Evolutionary conservation across 768 basidiomycete genomes (phyloP).

Genomic region (Amanita rubescens): DNA sequence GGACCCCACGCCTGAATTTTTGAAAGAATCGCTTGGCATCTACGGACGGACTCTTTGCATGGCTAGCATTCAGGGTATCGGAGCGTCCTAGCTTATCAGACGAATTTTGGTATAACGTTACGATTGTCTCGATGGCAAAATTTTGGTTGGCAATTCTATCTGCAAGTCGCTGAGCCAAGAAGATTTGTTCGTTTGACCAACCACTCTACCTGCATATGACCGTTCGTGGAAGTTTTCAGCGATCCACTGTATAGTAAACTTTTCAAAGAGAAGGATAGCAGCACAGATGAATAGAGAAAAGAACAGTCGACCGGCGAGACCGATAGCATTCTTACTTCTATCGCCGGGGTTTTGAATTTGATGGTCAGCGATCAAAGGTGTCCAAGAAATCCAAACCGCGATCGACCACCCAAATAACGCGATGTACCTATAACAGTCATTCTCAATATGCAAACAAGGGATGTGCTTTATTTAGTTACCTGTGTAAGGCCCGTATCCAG

Average conservation of each 20-base stretch:
- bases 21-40: conserved; percentile 62
- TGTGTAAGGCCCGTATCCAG: conserved; percentile 60
- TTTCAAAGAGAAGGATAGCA: conserved; percentile 69
- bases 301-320: conserved; percentile 54
- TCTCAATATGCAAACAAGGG: background rate
- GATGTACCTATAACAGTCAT: conserved; percentile 35
- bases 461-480: conserved; percentile 30
- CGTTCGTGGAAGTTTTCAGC: conserved; percentile 76
- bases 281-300: conserved; percentile 69
- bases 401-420: conserved; percentile 65
- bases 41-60: conserved; percentile 29
- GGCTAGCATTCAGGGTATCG: conserved; percentile 46
- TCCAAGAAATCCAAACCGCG: conserved; percentile 64
- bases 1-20: conserved; percentile 63
- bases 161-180: conserved; percentile 16
- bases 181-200: background rate
- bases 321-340: conserved; percentile 34
- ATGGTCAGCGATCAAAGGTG: conserved; percentile 50
- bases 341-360: conserved; percentile 24
- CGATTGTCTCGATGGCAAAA: conserved; percentile 62
- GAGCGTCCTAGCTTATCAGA: conserved; percentile 60
- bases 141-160: conserved; percentile 84
- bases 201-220: conserved; percentile 51
- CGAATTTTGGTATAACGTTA: conserved; percentile 74
- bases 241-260: conserved; percentile 83